These are phyloP conservation scores for Scutellaria barbata DNA, from an alignment of 257 asterid species.

Conservation along the genomic window DNA sequence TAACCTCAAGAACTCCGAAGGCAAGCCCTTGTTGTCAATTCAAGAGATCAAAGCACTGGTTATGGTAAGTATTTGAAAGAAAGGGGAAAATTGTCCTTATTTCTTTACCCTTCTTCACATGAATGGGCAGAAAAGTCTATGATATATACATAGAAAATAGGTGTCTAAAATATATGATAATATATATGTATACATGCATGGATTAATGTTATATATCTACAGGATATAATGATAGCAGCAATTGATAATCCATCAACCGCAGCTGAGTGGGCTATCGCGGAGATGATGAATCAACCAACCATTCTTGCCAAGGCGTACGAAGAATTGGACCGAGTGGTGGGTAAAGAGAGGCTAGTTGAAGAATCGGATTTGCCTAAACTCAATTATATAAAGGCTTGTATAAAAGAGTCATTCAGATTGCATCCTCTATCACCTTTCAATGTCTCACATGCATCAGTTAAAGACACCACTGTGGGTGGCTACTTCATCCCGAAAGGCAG, in stretches of 20 bases:
- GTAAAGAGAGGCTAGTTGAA: conserved; percentile 33
- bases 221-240: neutral
- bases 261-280: no score
- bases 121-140: no score
- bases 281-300: no score
- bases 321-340: conserved; percentile 38
- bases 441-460: conserved; percentile 26
- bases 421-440: conserved; percentile 39
- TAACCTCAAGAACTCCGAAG: conserved; percentile 15
- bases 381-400: conserved; percentile 30
- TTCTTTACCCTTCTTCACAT: no score
- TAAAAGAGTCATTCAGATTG: conserved; percentile 39
- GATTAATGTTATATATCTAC: neutral
- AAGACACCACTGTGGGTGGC: neutral
- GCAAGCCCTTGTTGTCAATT: conserved; percentile 31
- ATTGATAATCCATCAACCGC: neutral
- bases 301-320: neutral
- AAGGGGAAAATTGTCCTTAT: no score
- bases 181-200: no score
- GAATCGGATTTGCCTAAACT: conserved; percentile 27
- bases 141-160: no score
- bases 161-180: no score
- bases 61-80: conserved; percentile 31
- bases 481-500: conserved; percentile 46
- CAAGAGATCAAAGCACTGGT: conserved; percentile 44